Percentiles rank a stretch among this genome's conserved stretches.
Evolutionary conservation across 768 basidiomycete species (phyloP).

Genomic region (Steccherinum ochraceum): DNA sequence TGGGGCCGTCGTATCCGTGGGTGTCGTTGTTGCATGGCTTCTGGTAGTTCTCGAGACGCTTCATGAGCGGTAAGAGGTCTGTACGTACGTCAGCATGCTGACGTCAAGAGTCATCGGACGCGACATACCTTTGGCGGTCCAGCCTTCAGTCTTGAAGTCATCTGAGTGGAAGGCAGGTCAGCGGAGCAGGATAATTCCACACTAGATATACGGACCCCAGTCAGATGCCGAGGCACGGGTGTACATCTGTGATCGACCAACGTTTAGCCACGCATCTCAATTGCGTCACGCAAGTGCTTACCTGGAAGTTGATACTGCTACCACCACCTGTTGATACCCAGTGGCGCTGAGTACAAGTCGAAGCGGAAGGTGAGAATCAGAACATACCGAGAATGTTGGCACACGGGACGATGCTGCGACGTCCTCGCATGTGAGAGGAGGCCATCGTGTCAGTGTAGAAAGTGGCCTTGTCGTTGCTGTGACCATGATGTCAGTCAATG

Average conservation of each 20-base stretch:
- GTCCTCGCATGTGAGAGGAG: constrained; percentile 53
- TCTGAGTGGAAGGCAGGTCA: constrained; percentile 34
- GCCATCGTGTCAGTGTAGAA: constrained; percentile 61
- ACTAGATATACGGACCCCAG: constrained; percentile 41
- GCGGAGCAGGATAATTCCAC: background rate
- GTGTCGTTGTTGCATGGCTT: constrained; percentile 61
- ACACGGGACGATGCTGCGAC: constrained; percentile 66
- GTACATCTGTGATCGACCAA: constrained; percentile 46
- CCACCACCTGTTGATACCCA: constrained; percentile 17
- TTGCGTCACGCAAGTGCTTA: no score
- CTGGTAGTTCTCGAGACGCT: constrained; percentile 72
- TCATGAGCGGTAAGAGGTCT: constrained; percentile 71
- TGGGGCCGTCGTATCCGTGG: constrained; percentile 70
- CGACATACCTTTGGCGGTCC: constrained; percentile 52
- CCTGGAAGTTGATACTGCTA: constrained; percentile 66
- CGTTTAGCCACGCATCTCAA: no score
- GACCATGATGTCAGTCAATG: background rate
- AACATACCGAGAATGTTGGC: constrained; percentile 38
- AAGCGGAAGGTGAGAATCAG: no score
- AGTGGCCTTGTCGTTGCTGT: constrained; percentile 66
- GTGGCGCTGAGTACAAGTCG: no score
- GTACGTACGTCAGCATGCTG: background rate
- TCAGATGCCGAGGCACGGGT: constrained; percentile 66
- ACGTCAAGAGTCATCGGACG: background rate
- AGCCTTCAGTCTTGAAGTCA: constrained; percentile 67